Evolutionary conservation across 768 basidiomycete genomes (phyloP), one percentile per base, ranked within the genome.

Genomic region (Lactarius tabidus): DNA sequence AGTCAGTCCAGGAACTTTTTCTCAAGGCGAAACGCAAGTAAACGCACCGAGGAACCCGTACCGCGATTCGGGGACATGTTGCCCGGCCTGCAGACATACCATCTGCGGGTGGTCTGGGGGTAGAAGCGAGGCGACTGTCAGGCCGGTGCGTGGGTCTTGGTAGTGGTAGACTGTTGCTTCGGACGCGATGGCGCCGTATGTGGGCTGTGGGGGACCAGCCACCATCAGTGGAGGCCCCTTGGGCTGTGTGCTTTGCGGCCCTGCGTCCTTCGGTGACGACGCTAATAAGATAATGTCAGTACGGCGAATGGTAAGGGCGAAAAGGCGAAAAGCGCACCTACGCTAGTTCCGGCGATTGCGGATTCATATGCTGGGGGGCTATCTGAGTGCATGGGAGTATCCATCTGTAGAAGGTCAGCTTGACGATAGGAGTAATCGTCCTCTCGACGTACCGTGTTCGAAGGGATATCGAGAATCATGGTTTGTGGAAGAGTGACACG

Each of bases 31-130:
- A 59, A 39, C 26, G 17, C 18, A 12, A 33, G 4, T 4, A 35
- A 61, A 74, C 85, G 70, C 72, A 86, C 90, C 91, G 9, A 93
- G 79, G 4, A 91, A 63, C 3, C 92, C 90, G 71, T 81, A 94
- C 54, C 79, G 84, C 26, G 87, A 84, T 39, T 85, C 76, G 5
- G 81, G 77, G 15, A 85, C 71, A 72, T 94, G 92, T n/a, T 75
- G 76, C 14, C 91, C 91, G 8, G 82, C 73, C 73, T 93, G 92
- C n/a, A 93, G 75, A 71, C 92, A 94, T 33, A 89, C 70, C 91
- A 93, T 93, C 75, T 91, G 85, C 0, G 91, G 92, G 71, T 93
- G 88, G 64, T 83, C 79, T 1, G 92, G 92, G 0, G 91, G 88
- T 2, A 91, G 78, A 3, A 87, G 74, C 0, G 91, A 88, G 2